phyloP scores from a whole-genome alignment of 179 eudicot species.

The Amaranthus tricolor region DNA sequence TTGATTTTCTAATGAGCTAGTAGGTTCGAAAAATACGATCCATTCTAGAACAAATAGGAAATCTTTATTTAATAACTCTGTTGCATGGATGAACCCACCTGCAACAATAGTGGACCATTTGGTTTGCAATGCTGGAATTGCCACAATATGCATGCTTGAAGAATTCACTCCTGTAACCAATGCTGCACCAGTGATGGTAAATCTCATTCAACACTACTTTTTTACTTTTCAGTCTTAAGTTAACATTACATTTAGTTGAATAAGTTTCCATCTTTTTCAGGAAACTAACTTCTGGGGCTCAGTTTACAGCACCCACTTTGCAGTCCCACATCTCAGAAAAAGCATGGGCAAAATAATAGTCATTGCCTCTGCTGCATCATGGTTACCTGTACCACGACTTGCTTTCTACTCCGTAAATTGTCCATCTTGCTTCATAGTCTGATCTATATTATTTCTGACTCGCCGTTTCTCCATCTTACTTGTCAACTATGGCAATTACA shows the following conservation, averaged over 20 bases:
- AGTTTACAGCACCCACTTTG: constrained; percentile 28
- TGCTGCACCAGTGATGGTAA: constrained; percentile 30
- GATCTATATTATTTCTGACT: no score
- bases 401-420: constrained; percentile 30
- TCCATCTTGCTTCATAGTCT: background rate
- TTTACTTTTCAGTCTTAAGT: background rate
- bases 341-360: constrained; percentile 37
- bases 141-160: constrained; percentile 28
- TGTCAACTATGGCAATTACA: constrained; percentile 15
- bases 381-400: constrained; percentile 33
- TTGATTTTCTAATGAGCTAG: no score
- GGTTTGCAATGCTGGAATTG: constrained; percentile 40
- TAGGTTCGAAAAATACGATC: no score
- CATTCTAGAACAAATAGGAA: background rate
- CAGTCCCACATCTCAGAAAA: constrained; percentile 31
- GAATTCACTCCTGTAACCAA: constrained; percentile 22
- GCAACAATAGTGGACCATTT: constrained; percentile 35
- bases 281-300: constrained; percentile 41
- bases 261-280: constrained; percentile 7
- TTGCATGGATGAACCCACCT: background rate
- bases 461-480: background rate
- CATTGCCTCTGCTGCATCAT: constrained; percentile 32
- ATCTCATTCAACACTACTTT: background rate
- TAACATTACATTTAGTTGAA: background rate
- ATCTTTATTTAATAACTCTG: background rate